These are phyloP conservation scores for Corinectria fuckeliana DNA, from an alignment of 2,329 filamentous ascomycete species.

Conservation along the genomic window DNA sequence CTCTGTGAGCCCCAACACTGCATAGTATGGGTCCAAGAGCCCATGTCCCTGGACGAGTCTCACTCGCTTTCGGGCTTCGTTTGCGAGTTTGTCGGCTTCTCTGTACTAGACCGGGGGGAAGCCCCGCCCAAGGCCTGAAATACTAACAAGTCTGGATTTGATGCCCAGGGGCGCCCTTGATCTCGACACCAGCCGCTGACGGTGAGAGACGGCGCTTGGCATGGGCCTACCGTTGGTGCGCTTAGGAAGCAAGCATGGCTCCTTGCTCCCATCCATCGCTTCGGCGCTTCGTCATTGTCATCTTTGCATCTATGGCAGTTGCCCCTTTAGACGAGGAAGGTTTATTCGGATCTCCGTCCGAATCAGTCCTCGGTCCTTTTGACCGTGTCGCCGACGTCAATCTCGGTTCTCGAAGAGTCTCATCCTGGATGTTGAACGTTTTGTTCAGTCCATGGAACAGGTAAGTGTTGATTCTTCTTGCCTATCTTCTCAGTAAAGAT, in stretches of 20 bases:
- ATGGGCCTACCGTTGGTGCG: conserved; percentile 18
- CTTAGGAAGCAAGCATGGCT: conserved; percentile 2
- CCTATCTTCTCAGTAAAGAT: conserved; percentile 50
- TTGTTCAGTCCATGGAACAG: not conserved
- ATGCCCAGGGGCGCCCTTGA: conserved; percentile 9
- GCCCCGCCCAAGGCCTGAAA: conserved; percentile 14
- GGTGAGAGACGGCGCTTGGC: conserved; percentile 17
- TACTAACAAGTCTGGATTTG: conserved; percentile 1
- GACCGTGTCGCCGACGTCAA: conserved; percentile 9
- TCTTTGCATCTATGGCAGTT: conserved; percentile 3
- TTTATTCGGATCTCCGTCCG: conserved; percentile 23
- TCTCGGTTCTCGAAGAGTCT: conserved; percentile 10
- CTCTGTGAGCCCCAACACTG: conserved; percentile 6
- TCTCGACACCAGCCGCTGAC: conserved; percentile 15
- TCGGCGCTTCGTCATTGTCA: not conserved
- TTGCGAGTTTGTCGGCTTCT: not conserved
- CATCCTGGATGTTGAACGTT: not conserved
- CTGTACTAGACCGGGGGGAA: conserved; percentile 1
- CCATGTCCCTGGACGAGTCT: not conserved
- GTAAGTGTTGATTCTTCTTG: conserved; percentile 29
- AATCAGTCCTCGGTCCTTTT: conserved; percentile 22
- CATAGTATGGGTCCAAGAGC: conserved; percentile 8
- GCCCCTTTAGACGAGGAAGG: conserved; percentile 19
- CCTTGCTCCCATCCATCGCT: conserved; percentile 6
- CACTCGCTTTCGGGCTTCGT: conserved; percentile 7